These are phyloP conservation scores for Dothistroma pini DNA, from an alignment of 2,329 filamentous ascomycete genomes.

Conservation along the genomic window DNA sequence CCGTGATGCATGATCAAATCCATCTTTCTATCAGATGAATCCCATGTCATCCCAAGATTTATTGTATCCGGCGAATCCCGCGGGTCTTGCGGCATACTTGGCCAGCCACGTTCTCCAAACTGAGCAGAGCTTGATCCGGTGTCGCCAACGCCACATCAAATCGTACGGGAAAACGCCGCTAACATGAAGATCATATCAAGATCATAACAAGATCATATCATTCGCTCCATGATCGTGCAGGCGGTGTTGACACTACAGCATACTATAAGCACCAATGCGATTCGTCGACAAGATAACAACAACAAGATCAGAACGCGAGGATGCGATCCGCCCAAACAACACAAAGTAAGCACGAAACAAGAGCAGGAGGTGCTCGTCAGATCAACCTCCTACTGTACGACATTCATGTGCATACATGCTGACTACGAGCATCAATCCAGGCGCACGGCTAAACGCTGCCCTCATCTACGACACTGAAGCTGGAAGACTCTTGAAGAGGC, in stretches of 20 bases:
- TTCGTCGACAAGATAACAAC: neutral
- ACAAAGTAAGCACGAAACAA: neutral
- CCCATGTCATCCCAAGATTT: too few species aligned
- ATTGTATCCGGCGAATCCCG: too few species aligned
- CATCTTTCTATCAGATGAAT: too few species aligned
- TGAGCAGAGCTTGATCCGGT: neutral
- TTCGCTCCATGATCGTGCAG: neutral
- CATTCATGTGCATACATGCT: neutral
- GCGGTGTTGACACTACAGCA: too few species aligned
- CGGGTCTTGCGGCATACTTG: too few species aligned
- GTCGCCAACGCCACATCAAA: neutral
- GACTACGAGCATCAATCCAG: neutral
- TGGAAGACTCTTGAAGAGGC: slow-evolving; percentile 57
- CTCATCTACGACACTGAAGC: slow-evolving; percentile 67
- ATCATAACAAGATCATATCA: neutral
- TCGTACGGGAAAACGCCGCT: neutral
- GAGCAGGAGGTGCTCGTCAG: too few species aligned
- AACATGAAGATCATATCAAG: neutral
- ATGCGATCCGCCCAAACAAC: too few species aligned
- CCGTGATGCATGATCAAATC: too few species aligned
- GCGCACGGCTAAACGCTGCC: slow-evolving; percentile 55
- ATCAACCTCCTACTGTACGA: neutral
- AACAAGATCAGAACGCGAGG: neutral
- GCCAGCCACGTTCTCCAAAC: too few species aligned
- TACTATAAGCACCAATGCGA: too few species aligned